Evolutionary conservation across 2,329 filamentous ascomycete genomes (phyloP).

Genomic region (Hawksworthiomyces lignivorus): DNA sequence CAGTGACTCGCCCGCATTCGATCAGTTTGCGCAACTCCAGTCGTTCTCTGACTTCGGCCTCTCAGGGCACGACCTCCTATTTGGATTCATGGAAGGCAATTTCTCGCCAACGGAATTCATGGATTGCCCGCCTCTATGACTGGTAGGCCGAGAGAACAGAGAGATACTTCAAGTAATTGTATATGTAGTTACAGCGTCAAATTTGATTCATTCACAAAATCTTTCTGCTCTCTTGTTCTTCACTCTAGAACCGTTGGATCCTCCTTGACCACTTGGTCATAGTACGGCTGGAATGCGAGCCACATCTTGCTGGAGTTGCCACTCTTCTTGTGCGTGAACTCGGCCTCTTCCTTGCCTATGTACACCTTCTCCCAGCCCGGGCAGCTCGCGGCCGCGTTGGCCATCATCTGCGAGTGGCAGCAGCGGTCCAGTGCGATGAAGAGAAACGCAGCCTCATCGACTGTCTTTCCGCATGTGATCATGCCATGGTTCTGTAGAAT

Average conservation of each 20-base stretch:
- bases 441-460: conserved; percentile 66
- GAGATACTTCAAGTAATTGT: no score
- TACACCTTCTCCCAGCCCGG: conserved; percentile 12
- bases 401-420: conserved; percentile 56
- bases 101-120: conserved; percentile 6
- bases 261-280: conserved; percentile 22
- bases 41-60: conserved; percentile 9
- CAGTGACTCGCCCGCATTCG: conserved; percentile 4
- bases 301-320: conserved; percentile 43
- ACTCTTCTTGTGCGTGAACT: conserved; percentile 19
- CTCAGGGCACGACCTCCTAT: conserved; percentile 9
- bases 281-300: conserved; percentile 39
- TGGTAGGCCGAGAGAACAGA: no score
- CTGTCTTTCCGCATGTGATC: conserved; percentile 60
- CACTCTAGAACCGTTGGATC: background rate
- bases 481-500: conserved; percentile 66
- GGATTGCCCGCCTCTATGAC: no score
- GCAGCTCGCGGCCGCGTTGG: conserved; percentile 4
- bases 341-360: conserved; percentile 28
- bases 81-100: conserved; percentile 11
- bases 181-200: no score
- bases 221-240: no score
- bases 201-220: no score
- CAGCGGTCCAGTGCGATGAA: conserved; percentile 61
- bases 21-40: conserved; percentile 4